Evolutionary conservation across 345 rosid genomes (phyloP), one percentile per base, ranked within the genome.

Genomic region (Boechera retrofracta): DNA sequence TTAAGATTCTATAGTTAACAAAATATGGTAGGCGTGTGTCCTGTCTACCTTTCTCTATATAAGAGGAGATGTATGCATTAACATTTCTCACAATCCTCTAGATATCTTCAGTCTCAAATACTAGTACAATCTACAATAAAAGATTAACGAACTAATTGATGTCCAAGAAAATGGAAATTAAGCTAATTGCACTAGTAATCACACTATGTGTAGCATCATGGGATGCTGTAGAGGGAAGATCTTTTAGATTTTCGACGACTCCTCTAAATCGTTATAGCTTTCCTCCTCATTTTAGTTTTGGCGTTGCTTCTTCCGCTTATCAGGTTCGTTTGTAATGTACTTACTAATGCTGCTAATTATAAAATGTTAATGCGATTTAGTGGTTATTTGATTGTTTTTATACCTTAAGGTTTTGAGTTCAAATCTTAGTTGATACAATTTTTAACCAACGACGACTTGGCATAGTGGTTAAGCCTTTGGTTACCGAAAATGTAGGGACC

Each of bases 231-330:
- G 13, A 26, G 3, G 80, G 45, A 63, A 77, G 80, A 77, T 36
- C 54, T 49, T 42, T 45, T 7, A 44, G 3, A 64, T 12, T 36
- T 77, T 38, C 52, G 26, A 69, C 58, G 0, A 70, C 64, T n/a
- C 26, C 18, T 45, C 48, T 76, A 10, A 68, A 61, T 76, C 79
- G 79, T 15, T 69, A 41, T 61, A 76, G 79, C 45, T 76, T 76
- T 61, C 69, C 79, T 51, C 74, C 79, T 32, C 49, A 69, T 39
- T 82, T 79, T 33, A 18, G 39, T 54, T 75, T 82, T n/a, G 85
- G 85, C 33, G 81, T 81, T 49, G 75, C 79, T 12, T 67, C 85
- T 57, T 47, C 80, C 5, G 80, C 85, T 47, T 82, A 78, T 45
- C 85, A 82, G 78, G 85, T 69, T 51, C 53, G 53, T 48, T 7